Conservation (phyloP, 495 filamentous ascomycete species). For the Neurospora sp. region DNA sequence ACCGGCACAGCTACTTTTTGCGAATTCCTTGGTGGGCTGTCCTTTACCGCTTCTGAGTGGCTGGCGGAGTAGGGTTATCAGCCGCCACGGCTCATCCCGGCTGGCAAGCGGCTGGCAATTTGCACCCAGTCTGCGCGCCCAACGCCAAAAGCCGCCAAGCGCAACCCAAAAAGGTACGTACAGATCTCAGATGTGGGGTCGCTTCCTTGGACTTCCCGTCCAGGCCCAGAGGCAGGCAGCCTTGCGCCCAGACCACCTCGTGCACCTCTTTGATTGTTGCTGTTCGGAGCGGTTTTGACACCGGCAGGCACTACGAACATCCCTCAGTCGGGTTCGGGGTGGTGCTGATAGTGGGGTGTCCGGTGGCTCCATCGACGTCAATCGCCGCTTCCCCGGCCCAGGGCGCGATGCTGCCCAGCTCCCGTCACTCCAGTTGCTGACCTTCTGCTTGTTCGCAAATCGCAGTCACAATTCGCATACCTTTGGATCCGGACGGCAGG, state of each 20-base stretch:
- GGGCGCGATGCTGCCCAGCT: not conserved
- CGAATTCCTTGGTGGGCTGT: conserved; percentile 26
- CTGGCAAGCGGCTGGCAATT: not conserved
- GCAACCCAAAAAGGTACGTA: not conserved
- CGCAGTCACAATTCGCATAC: not conserved
- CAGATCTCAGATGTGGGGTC: not conserved
- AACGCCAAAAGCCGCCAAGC: not conserved
- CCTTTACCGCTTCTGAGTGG: conserved; percentile 7
- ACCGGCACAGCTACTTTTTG: conserved; percentile 23
- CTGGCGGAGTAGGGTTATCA: conserved; percentile 24
- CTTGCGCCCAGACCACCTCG: not conserved
- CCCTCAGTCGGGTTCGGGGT: not conserved
- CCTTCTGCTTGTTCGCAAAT: not conserved
- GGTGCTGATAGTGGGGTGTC: not conserved
- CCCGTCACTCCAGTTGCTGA: not conserved
- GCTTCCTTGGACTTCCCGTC: not conserved
- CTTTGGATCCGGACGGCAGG: not conserved
- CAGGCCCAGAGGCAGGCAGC: not conserved
- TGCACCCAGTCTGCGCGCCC: not conserved
- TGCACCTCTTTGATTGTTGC: not conserved
- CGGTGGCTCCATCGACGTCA: not conserved
- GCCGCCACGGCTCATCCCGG: conserved; percentile 4
- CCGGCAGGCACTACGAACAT: not conserved
- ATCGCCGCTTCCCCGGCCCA: not conserved
- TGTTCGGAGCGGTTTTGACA: not conserved